Conservation (phyloP, 371 early-diverging fungal genomes). For the Chytridium lagenaria region DNA sequence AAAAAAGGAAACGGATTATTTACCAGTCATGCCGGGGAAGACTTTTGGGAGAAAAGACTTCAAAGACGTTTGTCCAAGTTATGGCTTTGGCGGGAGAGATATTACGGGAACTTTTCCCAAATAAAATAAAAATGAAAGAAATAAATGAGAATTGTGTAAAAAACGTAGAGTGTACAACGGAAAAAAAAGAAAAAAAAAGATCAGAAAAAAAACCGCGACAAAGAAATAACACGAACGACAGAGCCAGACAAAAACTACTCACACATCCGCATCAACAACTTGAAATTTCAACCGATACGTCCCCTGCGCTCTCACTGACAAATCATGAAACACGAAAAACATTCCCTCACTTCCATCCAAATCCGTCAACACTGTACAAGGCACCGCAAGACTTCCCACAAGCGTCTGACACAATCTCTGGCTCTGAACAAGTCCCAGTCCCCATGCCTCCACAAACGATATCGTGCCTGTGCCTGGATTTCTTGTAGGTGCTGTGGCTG, state of each 20-base stretch:
- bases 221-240: too few species aligned
- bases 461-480: too few species aligned
- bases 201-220: too few species aligned
- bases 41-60: slow-evolving; percentile 67
- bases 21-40: slow-evolving; percentile 74
- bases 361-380: slow-evolving; percentile 68
- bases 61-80: slow-evolving; percentile 59
- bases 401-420: slow-evolving; percentile 32
- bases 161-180: too few species aligned
- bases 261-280: slow-evolving; percentile 43
- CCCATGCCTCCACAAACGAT: too few species aligned
- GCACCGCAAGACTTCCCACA: slow-evolving; percentile 72
- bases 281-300: slow-evolving; percentile 68
- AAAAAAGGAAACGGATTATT: slow-evolving; percentile 43
- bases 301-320: slow-evolving; percentile 73
- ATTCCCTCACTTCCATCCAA: slow-evolving; percentile 69
- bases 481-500: too few species aligned
- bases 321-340: slow-evolving; percentile 76
- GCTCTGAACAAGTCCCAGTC: too few species aligned
- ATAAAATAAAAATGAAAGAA: too few species aligned
- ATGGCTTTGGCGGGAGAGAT: slow-evolving; percentile 19
- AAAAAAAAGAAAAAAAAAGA: too few species aligned
- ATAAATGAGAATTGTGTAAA: too few species aligned
- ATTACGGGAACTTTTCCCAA: neutral
- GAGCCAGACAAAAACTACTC: slow-evolving; percentile 15